Percentiles rank a stretch among this genome's conserved stretches.
These are phyloP conservation scores for Cicer cuneatum DNA, from an alignment of 306 rosid species.

Conservation along the genomic window DNA sequence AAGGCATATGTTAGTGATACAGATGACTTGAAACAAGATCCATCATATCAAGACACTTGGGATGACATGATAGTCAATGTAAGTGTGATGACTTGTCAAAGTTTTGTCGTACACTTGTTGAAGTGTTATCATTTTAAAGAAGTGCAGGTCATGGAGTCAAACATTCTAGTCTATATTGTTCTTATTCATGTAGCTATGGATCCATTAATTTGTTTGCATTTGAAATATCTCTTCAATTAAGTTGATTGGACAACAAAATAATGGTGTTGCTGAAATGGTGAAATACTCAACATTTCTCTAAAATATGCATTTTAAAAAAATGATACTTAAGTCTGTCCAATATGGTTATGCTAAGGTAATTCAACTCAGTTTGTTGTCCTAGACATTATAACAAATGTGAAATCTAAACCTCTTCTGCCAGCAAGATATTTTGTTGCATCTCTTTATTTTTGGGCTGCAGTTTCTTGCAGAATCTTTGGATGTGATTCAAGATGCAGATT, in stretches of 20 bases:
- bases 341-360: slow-evolving; percentile 26
- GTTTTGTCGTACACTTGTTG: slow-evolving; percentile 8
- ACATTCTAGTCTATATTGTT: slow-evolving; percentile 29
- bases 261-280: slow-evolving; percentile 16
- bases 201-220: slow-evolving; percentile 22
- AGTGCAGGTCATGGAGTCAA: slow-evolving; percentile 21
- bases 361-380: slow-evolving; percentile 9
- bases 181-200: slow-evolving; percentile 3
- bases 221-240: slow-evolving; percentile 25
- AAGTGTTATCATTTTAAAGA: slow-evolving; percentile 30
- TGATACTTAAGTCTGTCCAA: slow-evolving; percentile 17
- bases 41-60: slow-evolving; percentile 93
- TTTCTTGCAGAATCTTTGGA: slow-evolving; percentile 97
- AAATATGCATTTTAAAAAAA: slow-evolving; percentile 23
- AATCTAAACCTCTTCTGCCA: slow-evolving; percentile 35
- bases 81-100: slow-evolving; percentile 51
- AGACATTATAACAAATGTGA: slow-evolving; percentile 28
- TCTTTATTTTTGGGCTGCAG: slow-evolving; percentile 61
- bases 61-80: slow-evolving; percentile 95
- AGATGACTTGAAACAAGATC: slow-evolving; percentile 92
- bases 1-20: slow-evolving; percentile 97
- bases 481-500: slow-evolving; percentile 83
- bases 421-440: slow-evolving; percentile 35
- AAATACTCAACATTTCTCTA: slow-evolving; percentile 29
- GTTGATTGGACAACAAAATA: slow-evolving; percentile 11